Evolutionary conservation across 306 rosid species (phyloP), one percentile per base, ranked within the genome.

Genomic region (Urtica urens): DNA sequence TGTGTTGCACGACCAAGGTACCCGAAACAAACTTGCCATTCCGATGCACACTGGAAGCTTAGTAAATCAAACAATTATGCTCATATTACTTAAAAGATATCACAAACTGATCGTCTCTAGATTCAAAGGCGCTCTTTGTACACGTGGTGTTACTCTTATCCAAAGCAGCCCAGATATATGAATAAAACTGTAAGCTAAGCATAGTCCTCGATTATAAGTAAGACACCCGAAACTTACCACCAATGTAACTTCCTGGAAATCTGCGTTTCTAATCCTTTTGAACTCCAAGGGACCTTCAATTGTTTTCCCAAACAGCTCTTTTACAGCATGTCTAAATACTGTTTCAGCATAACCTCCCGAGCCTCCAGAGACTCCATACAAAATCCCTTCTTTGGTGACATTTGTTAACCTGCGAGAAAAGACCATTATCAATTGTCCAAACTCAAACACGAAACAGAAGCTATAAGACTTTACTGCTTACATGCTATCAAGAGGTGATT

Each of bases 291-390:
- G 87, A 53, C 77, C 95, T 59, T 72, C 74, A 28, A 79, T 66
- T 49, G 72, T 78, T 69, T 64, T 81, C 58, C 87, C 95, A 64
- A 81, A 84, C 21, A 90, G 72, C 47, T 60, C 42, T 75, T 81
- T 79, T 11, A 92, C 90, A 46, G 87, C 94, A 66, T 77, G 63
- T 55, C 76, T 71, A 52, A 84, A 90, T 38, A 90, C 64, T 40
- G 87, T 81, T 81, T 81, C 92, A 3, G 85, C 95, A 71, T 90
- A 90, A 57, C 95, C 95, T 38, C 97, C 94, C 45, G 92, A 84
- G 74, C 93, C 75, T 70, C 97, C 97, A 17, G 6, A 50, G 44
- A 84, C 97, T 51, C 97, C 95, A 52, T 77, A 77, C 18, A 84
- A 83, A 62, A 63, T 23, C 38, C 82, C 95, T 43, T 78, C 95